phyloP scores from a whole-genome alignment of 2,329 filamentous ascomycete genomes.

The Xylaria multiplex region DNA sequence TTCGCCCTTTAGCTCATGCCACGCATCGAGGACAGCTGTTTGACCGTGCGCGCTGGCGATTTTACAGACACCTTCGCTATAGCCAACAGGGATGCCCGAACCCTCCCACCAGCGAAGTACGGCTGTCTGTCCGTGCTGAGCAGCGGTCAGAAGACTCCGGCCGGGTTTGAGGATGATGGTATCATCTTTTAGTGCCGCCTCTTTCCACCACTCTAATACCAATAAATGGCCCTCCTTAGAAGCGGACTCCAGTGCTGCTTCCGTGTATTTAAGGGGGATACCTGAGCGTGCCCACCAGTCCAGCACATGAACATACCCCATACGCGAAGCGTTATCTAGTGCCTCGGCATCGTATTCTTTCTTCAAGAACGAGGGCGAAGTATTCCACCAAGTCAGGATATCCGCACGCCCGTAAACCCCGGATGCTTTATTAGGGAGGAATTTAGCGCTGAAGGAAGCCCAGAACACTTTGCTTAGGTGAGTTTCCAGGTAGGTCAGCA shows the following conservation, averaged over 20 bases:
- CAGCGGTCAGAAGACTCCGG: constrained; percentile 83
- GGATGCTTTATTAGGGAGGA: constrained; percentile 88
- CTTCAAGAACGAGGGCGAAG: constrained; percentile 81
- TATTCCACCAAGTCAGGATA: constrained; percentile 91
- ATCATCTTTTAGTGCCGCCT: constrained; percentile 69
- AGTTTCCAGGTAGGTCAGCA: constrained; percentile 77
- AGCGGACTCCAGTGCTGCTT: constrained; percentile 87
- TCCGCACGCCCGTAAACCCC: constrained; percentile 85
- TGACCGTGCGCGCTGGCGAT: constrained; percentile 87
- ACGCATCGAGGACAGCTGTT: constrained; percentile 83
- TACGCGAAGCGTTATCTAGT: constrained; percentile 85
- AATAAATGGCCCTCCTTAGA: constrained; percentile 84
- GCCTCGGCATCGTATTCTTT: constrained; percentile 89
- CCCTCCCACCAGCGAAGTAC: constrained; percentile 90
- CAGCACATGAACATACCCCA: constrained; percentile 84
- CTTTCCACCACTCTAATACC: constrained; percentile 94
- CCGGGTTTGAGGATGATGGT: constrained; percentile 76
- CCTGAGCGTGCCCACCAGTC: constrained; percentile 90
- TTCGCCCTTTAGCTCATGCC: constrained; percentile 78
- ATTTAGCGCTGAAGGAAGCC: constrained; percentile 80
- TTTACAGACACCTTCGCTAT: constrained; percentile 84
- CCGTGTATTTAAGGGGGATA: constrained; percentile 84
- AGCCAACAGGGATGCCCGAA: constrained; percentile 79
- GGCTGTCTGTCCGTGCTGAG: constrained; percentile 80
- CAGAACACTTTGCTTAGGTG: constrained; percentile 79